Evolutionary conservation across 2,329 filamentous ascomycete genomes (phyloP), one percentile per base, ranked within the genome.

Genomic region (Fusarium odoratissimum): DNA sequence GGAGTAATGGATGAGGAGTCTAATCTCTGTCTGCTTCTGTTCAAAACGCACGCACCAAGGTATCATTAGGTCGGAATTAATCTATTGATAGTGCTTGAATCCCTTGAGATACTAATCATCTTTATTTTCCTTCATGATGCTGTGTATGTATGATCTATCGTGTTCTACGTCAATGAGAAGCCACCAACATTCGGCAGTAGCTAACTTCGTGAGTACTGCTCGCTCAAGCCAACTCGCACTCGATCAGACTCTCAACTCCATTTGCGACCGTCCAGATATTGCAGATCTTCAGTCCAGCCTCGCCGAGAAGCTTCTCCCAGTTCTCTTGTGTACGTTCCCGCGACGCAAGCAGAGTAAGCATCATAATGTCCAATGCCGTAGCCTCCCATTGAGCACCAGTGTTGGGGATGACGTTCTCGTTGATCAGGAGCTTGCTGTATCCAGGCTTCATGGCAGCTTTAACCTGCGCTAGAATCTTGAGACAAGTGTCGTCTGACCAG

Each of bases 161-260:
- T 55, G 4, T 11, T 55, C 51, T 41, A 19, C 4, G 1, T 30
- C 31, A 35, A 7, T 7, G 3, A 17, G 8, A 21, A 19, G 21
- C n/a, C 8, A 37, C 0, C 7, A 17, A 2, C 4, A 25, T 5
- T 51, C 17, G 7, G 3, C 8, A 19, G 0, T 5, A 35, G 16
- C 7, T 23, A 3, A 0, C 14, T 17, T 14, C 9, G 4, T 2
- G 5, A 13, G 8, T 2, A 1, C n/a, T 31, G 6, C 19, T 8
- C 8, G 11, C 14, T 70, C 19, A 70, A 35, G 38, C 42, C 30
- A 81, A 60, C 60, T 82, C 81, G 44, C 78, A 79, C 69, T 84
- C 82, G 30, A 84, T 82, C 56, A 84, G 46, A 44, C 80, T 83
- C 73, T 84, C 81, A 3, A 82, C 78, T 4, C 79, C 81, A 33